Conservation (phyloP, 1,139 yeast genomes). For the Yamadazyma siamensis region DNA sequence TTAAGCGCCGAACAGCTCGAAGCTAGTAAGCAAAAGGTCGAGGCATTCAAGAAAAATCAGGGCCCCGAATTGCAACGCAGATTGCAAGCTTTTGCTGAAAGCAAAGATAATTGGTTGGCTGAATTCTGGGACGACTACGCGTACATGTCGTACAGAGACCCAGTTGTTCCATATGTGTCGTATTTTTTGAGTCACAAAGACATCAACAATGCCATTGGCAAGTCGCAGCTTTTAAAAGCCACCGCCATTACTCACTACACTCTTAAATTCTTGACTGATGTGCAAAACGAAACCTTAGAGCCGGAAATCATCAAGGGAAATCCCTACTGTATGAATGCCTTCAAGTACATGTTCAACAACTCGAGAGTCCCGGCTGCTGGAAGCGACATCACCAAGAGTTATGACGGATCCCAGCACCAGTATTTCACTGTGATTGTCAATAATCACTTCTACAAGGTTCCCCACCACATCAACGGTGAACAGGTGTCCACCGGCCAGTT, state of each 20-base stretch:
- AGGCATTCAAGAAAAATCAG: constrained; percentile 56
- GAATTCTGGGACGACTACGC: constrained; percentile 96
- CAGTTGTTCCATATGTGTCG: constrained; percentile 89
- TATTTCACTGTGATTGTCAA: constrained; percentile 72
- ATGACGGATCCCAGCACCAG: constrained; percentile 53
- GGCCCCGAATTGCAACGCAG: constrained; percentile 71
- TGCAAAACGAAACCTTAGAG: constrained; percentile 59
- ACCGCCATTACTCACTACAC: constrained; percentile 56
- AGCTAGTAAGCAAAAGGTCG: constrained; percentile 57
- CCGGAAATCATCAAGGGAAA: constrained; percentile 79
- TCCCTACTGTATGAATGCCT: constrained; percentile 93
- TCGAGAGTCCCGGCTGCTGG: constrained; percentile 70
- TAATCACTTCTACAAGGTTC: constrained; percentile 80
- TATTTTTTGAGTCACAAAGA: constrained; percentile 88
- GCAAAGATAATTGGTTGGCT: constrained; percentile 83
- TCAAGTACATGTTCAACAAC: constrained; percentile 87
- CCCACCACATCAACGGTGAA: constrained; percentile 58
- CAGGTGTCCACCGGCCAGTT: constrained; percentile 60
- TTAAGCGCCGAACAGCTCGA: constrained; percentile 51
- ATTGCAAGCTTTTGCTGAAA: constrained; percentile 54
- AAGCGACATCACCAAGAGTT: constrained; percentile 54
- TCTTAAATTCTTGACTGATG: constrained; percentile 50
- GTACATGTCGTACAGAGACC: constrained; percentile 86
- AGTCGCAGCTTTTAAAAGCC: constrained; percentile 75
- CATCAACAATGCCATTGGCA: constrained; percentile 50